Evolutionary conservation across 305 asterid genomes (phyloP), one percentile per base, ranked within the genome.

Genomic region (Coffea humblotiana): DNA sequence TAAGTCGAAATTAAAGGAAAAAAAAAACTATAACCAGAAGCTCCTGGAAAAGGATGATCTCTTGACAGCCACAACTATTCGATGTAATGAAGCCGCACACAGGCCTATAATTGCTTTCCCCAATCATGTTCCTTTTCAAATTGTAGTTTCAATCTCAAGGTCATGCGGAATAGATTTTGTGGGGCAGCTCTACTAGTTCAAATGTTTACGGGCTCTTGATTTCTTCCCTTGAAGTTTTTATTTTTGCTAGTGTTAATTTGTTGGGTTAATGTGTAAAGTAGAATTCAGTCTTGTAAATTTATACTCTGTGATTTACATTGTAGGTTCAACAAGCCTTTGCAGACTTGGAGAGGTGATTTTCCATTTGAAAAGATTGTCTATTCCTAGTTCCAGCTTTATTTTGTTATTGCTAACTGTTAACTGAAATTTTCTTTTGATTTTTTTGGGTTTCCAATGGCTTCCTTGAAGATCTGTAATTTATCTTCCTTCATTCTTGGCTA

Each of bases 281-380:
- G 47, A 74, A 29, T 49, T 74, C 66, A 52, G 66, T 72, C 60
- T 32, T 79, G 35, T 72, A 19, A 23, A 21, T 13, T 27, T 27
- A 13, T 65, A n/a, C 67, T 68, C 32, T 77, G 83, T 82, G 73
- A 40, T 79, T 78, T 80, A 43, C n/a, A 73, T 84, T 87, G 88
- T 89, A 93, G 97, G 91, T 90, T 78, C 97, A 93, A 77, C 94
- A 91, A 76, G 94, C 89, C 79, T 91, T 90, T 84, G 85, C 97
- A 66, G 91, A 89, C 85, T 84, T 93, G 90, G 97, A 93, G 84
- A 93, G 97, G 97, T 91, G 85, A 84, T 56, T 66, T 77, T 75
- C 27, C 86, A 72, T 52, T 43, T 77, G 64, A 48, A 54, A 35
- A 71, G 68, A 60, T 60, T 79, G 25, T 27, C 27, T 40, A 40